A percentile compares a stretch with the other conserved stretches of the same genome.
Conservation (phyloP, 164 flowering plant species). For the Nymphaea thermarum region DNA sequence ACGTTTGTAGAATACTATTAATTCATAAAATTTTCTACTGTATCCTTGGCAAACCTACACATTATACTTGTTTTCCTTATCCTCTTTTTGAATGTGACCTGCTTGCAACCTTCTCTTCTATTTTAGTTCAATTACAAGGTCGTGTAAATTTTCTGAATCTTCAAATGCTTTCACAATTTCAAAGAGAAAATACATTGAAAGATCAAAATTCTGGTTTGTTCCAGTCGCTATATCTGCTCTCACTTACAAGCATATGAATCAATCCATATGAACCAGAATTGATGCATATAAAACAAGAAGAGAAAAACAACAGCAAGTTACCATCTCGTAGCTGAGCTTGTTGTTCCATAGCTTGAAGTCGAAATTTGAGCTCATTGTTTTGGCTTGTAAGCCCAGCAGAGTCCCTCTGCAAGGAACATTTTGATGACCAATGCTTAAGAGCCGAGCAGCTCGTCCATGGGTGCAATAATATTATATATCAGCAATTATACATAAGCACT, state of each 20-base stretch:
- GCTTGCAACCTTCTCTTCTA: too few relatives aligned
- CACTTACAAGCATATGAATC: background rate
- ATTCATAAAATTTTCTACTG: too few relatives aligned
- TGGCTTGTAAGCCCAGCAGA: slow-evolving; percentile 39
- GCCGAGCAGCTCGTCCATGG: background rate
- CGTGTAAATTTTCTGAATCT: background rate
- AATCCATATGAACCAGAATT: too few relatives aligned
- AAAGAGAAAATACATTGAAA: too few relatives aligned
- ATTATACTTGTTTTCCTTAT: too few relatives aligned
- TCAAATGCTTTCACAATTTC: too few relatives aligned
- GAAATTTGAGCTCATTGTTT: slow-evolving; percentile 52
- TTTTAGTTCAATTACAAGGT: too few relatives aligned
- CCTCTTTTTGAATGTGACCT: too few relatives aligned
- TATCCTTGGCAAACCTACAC: too few relatives aligned
- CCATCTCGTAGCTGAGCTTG: slow-evolving; percentile 61
- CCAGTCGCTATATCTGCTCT: background rate
- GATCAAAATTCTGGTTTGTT: too few relatives aligned
- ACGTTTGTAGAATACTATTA: too few relatives aligned
- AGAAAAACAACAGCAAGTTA: slow-evolving; percentile 2
- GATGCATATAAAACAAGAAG: too few relatives aligned
- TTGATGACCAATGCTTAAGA: background rate
- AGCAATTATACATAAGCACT: background rate
- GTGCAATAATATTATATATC: background rate
- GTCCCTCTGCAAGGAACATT: slow-evolving; percentile 30
- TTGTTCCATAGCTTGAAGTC: slow-evolving; percentile 58